These are phyloP conservation scores for Rubia tinctorum DNA, from an alignment of 305 asterid genomes.

Conservation along the genomic window DNA sequence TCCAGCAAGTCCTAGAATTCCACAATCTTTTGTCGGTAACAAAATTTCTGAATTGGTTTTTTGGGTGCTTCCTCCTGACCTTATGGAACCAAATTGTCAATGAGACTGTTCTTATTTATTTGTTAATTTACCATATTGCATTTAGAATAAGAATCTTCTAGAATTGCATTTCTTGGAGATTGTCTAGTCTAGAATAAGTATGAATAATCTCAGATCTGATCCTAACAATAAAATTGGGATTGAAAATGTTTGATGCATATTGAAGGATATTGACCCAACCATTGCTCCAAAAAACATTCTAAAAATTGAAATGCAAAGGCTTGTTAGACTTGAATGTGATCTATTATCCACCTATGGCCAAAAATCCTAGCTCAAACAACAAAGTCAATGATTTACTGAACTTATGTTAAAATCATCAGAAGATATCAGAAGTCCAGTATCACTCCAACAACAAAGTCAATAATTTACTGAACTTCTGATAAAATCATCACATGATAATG, in stretches of 20 bases:
- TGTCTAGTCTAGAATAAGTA: too few relatives aligned
- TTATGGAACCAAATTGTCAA: background rate
- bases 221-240: background rate
- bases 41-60: background rate
- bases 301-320: background rate
- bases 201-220: background rate
- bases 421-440: background rate
- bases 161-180: background rate
- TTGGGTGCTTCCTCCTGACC: background rate
- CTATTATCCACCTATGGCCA: background rate
- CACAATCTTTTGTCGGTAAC: background rate
- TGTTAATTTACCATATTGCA: background rate
- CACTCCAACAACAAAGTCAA: background rate
- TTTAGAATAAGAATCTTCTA: background rate
- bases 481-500: background rate
- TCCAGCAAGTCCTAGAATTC: background rate
- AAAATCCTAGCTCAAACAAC: background rate
- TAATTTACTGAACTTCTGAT: background rate
- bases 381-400: background rate
- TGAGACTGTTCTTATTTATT: background rate
- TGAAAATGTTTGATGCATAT: background rate
- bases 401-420: background rate
- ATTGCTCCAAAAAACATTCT: background rate
- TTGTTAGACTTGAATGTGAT: background rate
- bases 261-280: background rate